Evolutionary conservation across 768 basidiomycete genomes (phyloP).

Genomic region (Solioccasus polychromus): DNA sequence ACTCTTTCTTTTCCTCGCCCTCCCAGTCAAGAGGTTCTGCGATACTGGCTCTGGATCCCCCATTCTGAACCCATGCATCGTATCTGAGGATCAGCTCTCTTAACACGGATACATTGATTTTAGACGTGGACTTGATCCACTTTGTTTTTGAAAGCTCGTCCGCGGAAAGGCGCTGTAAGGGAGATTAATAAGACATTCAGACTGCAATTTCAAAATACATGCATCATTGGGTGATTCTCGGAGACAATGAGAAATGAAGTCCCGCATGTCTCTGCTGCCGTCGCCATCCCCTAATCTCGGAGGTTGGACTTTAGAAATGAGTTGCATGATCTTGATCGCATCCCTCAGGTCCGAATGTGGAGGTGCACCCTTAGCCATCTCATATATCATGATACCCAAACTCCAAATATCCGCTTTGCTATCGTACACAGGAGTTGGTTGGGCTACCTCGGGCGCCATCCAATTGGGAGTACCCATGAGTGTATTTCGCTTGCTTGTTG

Average conservation of each 20-base stretch:
- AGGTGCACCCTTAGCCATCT: slow-evolving; percentile 95
- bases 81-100: slow-evolving; percentile 81
- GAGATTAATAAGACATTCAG: slow-evolving; percentile 6
- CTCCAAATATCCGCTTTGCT: slow-evolving; percentile 99
- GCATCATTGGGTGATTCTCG: slow-evolving; percentile 80
- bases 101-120: slow-evolving; percentile 62
- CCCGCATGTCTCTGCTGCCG: slow-evolving; percentile 81
- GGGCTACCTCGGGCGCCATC: slow-evolving; percentile 99
- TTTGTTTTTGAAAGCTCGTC: slow-evolving; percentile 86
- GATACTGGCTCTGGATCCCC: slow-evolving; percentile 75
- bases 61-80: slow-evolving; percentile 64
- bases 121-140: slow-evolving; percentile 82
- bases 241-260: slow-evolving; percentile 82
- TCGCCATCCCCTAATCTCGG: slow-evolving; percentile 75
- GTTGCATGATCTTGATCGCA: slow-evolving; percentile 80
- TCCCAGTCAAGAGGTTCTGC: slow-evolving; percentile 73
- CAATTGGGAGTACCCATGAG: slow-evolving; percentile 97
- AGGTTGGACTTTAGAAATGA: slow-evolving; percentile 83
- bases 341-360: slow-evolving; percentile 86
- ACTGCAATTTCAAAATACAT: slow-evolving; percentile 20
- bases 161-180: slow-evolving; percentile 71
- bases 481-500: slow-evolving; percentile 90
- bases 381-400: slow-evolving; percentile 91
- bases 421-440: slow-evolving; percentile 86
- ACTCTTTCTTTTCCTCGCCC: slow-evolving; percentile 60